Evolutionary conservation across 1,139 yeast genomes (phyloP), one percentile per base, ranked within the genome.

Genomic region (Saccharomycopsis crataegensis): DNA sequence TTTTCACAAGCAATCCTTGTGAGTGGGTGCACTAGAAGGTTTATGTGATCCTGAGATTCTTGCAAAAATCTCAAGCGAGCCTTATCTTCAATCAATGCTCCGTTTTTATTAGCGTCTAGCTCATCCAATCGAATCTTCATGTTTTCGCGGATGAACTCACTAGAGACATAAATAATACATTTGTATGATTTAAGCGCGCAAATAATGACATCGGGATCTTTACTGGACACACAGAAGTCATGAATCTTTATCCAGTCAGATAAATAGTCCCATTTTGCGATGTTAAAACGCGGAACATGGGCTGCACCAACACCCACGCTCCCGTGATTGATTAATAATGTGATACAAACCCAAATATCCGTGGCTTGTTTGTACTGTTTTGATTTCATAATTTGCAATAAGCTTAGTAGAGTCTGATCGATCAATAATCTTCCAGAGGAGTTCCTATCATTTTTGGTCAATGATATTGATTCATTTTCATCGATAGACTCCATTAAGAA

Each of bases 271-370:
- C 52, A 49, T 8, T 28, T 44, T 6, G 31, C 9, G 16, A 49
- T 8, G 8, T 49, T 44, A 37, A 49, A 49, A n/a, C 11, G 12
- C 6, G 28, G 8, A 17, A 34, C 17, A 37, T 14, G 36, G 2
- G 38, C 40, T 12, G 40, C 8, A 12, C 47, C 52, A 22, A 16
- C 17, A 8, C 33, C 43, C 31, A 32, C 8, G 14, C 22, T 9
- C 12, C 22, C 37, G 31, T 52, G 44, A 42, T n/a, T 37, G 3
- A 52, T 28, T 33, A 52, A 34, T 9, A 46, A 40, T 7, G 55
- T 52, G 14, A 52, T 12, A 17, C 34, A 16, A 12, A 40, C 6
- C 55, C 55, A 52, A 12, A 49, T 32, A 41, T 43, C 49, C 42
- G 33, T 38, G 2, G 50, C 47, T 8, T 33, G 40, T 11, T 38